These are phyloP conservation scores for Aspergillus baeticus DNA, from an alignment of 495 filamentous ascomycete genomes.

Conservation along the genomic window DNA sequence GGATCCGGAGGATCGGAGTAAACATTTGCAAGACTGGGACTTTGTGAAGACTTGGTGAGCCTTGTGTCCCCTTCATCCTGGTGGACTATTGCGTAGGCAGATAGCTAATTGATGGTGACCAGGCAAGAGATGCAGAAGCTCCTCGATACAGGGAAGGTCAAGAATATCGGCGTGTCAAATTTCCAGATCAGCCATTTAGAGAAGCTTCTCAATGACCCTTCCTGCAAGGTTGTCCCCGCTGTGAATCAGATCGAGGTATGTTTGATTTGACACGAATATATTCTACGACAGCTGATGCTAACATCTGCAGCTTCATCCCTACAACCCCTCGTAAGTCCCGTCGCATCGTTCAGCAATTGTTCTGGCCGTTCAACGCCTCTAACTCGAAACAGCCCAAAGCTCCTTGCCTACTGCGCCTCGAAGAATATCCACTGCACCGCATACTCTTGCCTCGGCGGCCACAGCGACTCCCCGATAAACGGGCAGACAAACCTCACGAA, in stretches of 20 bases:
- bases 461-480: constrained; percentile 4
- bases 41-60: constrained; percentile 7
- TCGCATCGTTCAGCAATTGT: too few relatives aligned
- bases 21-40: background rate
- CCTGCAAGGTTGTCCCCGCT: constrained; percentile 6
- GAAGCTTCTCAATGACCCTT: constrained; percentile 9
- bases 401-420: constrained; percentile 4
- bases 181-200: constrained; percentile 11
- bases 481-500: background rate
- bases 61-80: too few relatives aligned
- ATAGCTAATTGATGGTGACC: background rate
- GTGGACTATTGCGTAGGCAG: too few relatives aligned
- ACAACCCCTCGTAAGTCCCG: constrained; percentile 7
- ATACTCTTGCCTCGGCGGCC: constrained; percentile 7
- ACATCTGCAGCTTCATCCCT: constrained; percentile 3
- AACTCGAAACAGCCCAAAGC: background rate
- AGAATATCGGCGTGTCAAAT: constrained; percentile 8
- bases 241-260: constrained; percentile 11
- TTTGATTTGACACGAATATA: background rate
- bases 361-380: too few relatives aligned
- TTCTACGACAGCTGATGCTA: background rate
- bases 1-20: constrained; percentile 6
- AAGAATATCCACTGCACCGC: constrained; percentile 12
- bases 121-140: constrained; percentile 11
- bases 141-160: background rate